Evolutionary conservation across 179 eudicot genomes (phyloP).

Genomic region (Monotropa hypopitys): DNA sequence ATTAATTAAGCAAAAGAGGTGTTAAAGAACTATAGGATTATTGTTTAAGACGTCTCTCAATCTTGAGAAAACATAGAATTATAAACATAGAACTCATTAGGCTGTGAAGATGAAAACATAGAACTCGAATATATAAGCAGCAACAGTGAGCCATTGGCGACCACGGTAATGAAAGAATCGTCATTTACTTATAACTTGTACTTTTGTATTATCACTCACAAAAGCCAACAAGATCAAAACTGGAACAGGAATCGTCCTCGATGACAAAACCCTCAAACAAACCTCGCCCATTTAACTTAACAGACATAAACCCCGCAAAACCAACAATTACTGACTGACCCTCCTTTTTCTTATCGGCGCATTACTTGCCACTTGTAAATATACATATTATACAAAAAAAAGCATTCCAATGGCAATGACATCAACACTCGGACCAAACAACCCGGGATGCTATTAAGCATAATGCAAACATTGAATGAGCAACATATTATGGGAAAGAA

Average conservation of each 20-base stretch:
- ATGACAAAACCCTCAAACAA: constrained; percentile 18
- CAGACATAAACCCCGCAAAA: constrained; percentile 7
- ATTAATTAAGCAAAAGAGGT: too few relatives aligned
- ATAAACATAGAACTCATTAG: not conserved
- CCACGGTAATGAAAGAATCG: constrained; percentile 1
- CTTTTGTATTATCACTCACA: not conserved
- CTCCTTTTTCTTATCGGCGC: not conserved
- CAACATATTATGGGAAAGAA: constrained; percentile 29
- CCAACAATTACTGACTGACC: not conserved
- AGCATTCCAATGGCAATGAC: constrained; percentile 11
- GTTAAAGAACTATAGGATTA: too few relatives aligned
- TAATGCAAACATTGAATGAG: constrained; percentile 27
- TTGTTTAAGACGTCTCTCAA: too few relatives aligned
- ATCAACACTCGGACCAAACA: constrained; percentile 22
- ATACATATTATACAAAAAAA: constrained; percentile 26
- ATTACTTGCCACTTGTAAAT: not conserved
- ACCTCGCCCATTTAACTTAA: constrained; percentile 4
- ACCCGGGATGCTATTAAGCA: constrained; percentile 15
- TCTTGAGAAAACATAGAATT: too few relatives aligned
- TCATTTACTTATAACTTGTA: not conserved
- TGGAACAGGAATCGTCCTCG: constrained; percentile 33
- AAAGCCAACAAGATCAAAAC: constrained; percentile 38
- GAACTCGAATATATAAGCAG: not conserved
- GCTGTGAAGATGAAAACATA: not conserved
- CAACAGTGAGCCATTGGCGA: not conserved